Base-by-base conservation (phyloP, 192 early-diverging fungal species). In the Phlyctochytrium planicorne region DNA sequence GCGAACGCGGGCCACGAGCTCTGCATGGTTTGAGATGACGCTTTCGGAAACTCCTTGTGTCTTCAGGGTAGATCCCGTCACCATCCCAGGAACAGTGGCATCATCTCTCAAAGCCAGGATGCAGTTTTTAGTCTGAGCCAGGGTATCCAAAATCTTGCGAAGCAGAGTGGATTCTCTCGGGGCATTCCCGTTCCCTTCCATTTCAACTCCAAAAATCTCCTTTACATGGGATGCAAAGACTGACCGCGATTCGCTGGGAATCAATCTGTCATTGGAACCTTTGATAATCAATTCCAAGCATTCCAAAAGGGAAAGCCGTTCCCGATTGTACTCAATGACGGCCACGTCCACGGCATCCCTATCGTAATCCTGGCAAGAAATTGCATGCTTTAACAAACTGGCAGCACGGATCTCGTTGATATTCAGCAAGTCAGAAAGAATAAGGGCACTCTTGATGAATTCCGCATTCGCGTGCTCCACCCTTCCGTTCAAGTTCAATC, bases 331-430 rank as follows among this genome's bases (percentile, higher is more conserved):
- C 24, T 63, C 56, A 0, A 2, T 12, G 2, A 72, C 37, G 0
- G 70, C 70, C 6, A 33, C 31, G 24, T 60, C 65, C 14, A 72
- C 52, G 12, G 66, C 30, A 4, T 33, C 60, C 3, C 55, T 29
- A 35, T 71, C 55, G 24, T 33, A 71, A 69, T 57, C 53, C 3
- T 52, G 60, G 47, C 52, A 37, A 33, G 37, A 57, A 20, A 40
- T 12, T 2, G 70, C 59, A 29, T 53, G 60, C 33, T 50, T 82
- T 40, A 84, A 88, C 32, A 94, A 74, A 3, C 84, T 75, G 1
- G 90, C 82, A 2, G 93, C 94, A 12, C 83, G 65, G 62, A 87
- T 79, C 69, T 95, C 94, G 76, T 91, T 87, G 50, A 95, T 80
- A 27, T 88, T 81, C 30, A 97, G 78, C 64, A 91, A 82, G 71